Evolutionary conservation across 2,329 filamentous ascomycete genomes (phyloP).

Genomic region (Colletotrichum graminicola): DNA sequence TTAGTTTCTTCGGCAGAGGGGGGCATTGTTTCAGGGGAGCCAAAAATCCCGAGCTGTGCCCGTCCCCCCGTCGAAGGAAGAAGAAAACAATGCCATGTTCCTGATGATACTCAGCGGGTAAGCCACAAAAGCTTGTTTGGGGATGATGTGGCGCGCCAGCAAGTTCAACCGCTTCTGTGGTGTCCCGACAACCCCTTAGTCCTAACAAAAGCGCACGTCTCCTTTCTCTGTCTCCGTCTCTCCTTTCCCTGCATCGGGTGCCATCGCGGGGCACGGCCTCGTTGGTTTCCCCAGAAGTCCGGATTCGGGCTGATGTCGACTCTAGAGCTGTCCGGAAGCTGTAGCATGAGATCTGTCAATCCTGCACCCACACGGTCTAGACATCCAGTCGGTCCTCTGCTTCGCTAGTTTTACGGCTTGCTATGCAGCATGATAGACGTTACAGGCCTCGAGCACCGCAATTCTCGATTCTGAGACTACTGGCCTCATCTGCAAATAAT

Average conservation of each 20-base stretch:
- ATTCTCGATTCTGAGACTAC: neutral
- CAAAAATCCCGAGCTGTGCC: neutral
- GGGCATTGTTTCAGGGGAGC: constrained; percentile 23
- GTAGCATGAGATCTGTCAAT: neutral
- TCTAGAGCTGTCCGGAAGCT: neutral
- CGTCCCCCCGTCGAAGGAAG: neutral
- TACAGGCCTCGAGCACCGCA: neutral
- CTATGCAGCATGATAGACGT: neutral
- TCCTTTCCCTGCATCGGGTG: neutral
- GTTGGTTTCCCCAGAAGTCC: neutral
- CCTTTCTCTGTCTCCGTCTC: neutral
- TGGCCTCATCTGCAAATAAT: neutral
- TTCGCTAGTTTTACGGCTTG: neutral
- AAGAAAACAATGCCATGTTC: neutral
- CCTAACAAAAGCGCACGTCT: neutral
- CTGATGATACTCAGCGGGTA: neutral
- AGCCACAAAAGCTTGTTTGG: constrained; percentile 15
- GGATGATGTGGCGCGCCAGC: neutral
- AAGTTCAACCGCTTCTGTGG: neutral
- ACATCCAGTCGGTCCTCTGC: neutral
- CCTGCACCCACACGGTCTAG: neutral
- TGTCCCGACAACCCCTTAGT: neutral
- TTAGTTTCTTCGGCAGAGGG: neutral
- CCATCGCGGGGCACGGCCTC: neutral
- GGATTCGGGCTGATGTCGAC: neutral